These are phyloP conservation scores for Salix suchowensis DNA, from an alignment of 345 rosid species.

Conservation along the genomic window DNA sequence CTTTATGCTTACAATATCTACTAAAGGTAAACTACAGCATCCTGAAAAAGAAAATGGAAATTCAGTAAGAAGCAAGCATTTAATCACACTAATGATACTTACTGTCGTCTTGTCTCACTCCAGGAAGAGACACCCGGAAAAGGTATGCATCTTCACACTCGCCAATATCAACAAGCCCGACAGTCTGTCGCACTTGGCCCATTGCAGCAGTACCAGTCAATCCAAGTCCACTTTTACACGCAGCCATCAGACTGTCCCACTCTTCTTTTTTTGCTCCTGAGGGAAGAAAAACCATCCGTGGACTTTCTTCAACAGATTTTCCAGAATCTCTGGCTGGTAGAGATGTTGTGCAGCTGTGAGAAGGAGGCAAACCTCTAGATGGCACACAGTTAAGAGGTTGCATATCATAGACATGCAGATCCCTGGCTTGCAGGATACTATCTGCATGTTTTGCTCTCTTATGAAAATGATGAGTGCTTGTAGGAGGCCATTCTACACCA, in stretches of 20 bases:
- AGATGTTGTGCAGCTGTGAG: neutral
- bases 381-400: constrained; percentile 5
- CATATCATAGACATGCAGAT: neutral
- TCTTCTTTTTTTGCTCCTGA: neutral
- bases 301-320: neutral
- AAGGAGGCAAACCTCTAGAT: neutral
- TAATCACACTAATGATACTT: constrained; percentile 2
- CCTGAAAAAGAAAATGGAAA: neutral
- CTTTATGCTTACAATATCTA: no score
- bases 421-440: constrained; percentile 6
- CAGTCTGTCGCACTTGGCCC: neutral
- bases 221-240: neutral
- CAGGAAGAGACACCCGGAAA: constrained; percentile 17
- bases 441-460: neutral
- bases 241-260: neutral
- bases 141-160: constrained; percentile 18
- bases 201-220: constrained; percentile 17
- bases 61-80: neutral
- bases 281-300: constrained; percentile 4
- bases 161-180: constrained; percentile 15
- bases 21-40: neutral
- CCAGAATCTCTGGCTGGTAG: constrained; percentile 8
- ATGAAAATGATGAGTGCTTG: neutral
- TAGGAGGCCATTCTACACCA: constrained; percentile 4
- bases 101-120: constrained; percentile 13